Base-by-base conservation (phyloP, 768 basidiomycete genomes). In the Lyophyllum semitale region DNA sequence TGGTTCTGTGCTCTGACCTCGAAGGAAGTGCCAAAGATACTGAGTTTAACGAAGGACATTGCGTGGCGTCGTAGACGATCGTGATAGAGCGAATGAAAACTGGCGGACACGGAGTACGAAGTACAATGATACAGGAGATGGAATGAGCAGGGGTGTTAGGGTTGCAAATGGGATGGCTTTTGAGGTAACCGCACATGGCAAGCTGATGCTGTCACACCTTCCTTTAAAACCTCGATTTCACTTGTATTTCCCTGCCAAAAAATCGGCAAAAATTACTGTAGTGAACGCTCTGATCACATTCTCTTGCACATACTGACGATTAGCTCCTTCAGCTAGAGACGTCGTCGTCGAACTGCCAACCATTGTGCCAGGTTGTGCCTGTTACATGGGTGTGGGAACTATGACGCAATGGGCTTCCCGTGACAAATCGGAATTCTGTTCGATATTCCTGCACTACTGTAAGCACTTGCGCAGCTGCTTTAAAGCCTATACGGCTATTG, bases 21-120 rank as follows among this genome's bases (percentile, higher is more conserved):
- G 74, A 96, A 95, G 51, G 95, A 97, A 59, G 96, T 99, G 44
- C 95, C 95, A 65, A 98, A 98, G 76, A 98, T 98, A 75, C 88
- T 91, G 66, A 98, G 91, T 77, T 98, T 98, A 67, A 98, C 95
- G 64, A 97, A 97, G 51, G 92, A 94, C 92, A 94, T 93, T 51
- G 51, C 53, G 42, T 35, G 52, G 47, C 15, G 49, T 57, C 35
- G 54, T 42, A 60, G 57, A 55, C 58, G 47, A 54, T 46, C 46
- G 58, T 43, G 51, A 51, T 27, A 32, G 51, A 58, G 45, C 54
- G 42, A 49, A 47, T 42, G 50, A 58, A 18, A n/a, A 41, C 26
- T 5, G 40, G n/a, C n/a, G 33, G 32, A 38, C 2, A n/a, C 38
- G 51, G 30, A 44, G 22, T 48, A 37, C 8, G 25, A n/a, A 22